Base-by-base conservation (phyloP, 306 rosid species). In the Luffa aegyptiaca region DNA sequence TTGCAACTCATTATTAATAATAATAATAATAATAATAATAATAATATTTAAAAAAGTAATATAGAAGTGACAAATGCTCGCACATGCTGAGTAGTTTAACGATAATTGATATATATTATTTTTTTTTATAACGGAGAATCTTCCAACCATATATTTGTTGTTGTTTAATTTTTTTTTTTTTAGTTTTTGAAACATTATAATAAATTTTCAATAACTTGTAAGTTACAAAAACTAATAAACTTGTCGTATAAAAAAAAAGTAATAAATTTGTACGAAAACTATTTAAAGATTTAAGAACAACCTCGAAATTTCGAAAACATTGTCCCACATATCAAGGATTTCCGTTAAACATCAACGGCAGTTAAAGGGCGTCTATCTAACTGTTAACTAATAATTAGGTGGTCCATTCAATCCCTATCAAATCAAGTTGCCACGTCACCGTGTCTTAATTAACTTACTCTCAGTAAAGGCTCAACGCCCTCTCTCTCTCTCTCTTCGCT, bases 361-460 rank as follows among this genome's bases (percentile, higher is more conserved):
- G 77, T 71, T 71, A 56, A 57, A 6, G 11, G 82, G 48, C 75
- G 44, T 62, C 72, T 57, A 73, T 49, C 31, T 26, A 31, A 31
- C 78, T 61, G 78, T 73, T 73, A 73, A 49, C 77, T 73, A 73
- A 73, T 73, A 49, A 73, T 49, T 48, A 73, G 33, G 78, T 73
- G 78, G 78, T 73, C 61, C 78, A 73, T 14, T 49, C 62, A 21
- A 49, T 59, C 84, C 84, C 37, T 45, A 73, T 33, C 59, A 49
- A 49, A 73, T 26, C 44, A 4, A 73, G 58, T 13, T 49, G 58
- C 61, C 78, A 73, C 78, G 78, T 73, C 78, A 73, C 8, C 8
- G 33, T 48, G 78, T 73, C 58, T 48, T 73, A 73, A 73, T 73
- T 13, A 73, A 73, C 42, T 73, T 73, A 78, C 81, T 80, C 35